Percentiles rank a stretch among this genome's conserved stretches.
Evolutionary conservation across 129 eudicot species (phyloP).

Genomic region (Calendula officinalis): DNA sequence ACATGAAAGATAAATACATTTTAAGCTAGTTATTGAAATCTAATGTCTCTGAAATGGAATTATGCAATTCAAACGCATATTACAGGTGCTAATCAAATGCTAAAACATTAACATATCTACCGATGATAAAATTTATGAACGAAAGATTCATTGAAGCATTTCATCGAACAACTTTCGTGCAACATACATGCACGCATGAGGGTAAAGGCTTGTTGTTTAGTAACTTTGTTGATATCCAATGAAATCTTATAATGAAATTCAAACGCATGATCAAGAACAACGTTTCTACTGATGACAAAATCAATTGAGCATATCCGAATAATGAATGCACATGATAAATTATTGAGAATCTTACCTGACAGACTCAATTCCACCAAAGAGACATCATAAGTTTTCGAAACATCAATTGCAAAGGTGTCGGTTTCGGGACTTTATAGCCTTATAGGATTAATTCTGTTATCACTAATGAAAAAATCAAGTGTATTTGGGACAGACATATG

Average conservation of each 20-base stretch:
- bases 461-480: no score
- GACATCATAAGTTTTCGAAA: no score
- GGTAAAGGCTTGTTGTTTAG: background rate
- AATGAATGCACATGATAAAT: background rate
- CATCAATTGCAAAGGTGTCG: background rate
- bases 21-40: conserved; percentile 6
- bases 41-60: conserved; percentile 8
- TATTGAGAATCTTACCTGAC: conserved; percentile 12
- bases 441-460: no score
- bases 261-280: background rate
- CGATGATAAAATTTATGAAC: background rate
- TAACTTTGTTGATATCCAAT: background rate
- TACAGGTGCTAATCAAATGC: conserved; percentile 6
- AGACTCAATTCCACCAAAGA: conserved; percentile 4
- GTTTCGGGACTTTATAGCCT: no score
- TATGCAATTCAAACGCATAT: conserved; percentile 6
- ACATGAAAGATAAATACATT: background rate
- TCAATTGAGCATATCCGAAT: background rate
- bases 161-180: background rate
- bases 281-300: background rate
- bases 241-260: background rate
- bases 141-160: background rate
- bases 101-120: conserved; percentile 14
- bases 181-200: background rate
- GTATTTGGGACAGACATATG: no score